Conservation (phyloP, 345 rosid species). For the Melaleuca quinquenervia region DNA sequence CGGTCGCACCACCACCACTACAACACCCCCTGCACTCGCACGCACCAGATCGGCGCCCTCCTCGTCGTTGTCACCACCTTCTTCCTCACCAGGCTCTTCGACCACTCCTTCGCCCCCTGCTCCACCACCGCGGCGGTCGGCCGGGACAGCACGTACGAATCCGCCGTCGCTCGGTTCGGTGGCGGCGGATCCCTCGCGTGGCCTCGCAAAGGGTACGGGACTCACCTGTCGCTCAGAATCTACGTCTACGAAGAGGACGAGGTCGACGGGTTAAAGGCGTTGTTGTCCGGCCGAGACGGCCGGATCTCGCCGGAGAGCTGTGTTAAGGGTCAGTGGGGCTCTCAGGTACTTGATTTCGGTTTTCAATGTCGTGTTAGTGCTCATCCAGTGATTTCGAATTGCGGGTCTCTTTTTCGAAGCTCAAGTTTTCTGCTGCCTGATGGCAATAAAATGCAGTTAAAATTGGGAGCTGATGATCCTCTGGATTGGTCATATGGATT, state of each 20-base stretch:
- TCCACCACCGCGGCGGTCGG: slow-evolving; percentile 2
- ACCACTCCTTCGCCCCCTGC: slow-evolving; percentile 42
- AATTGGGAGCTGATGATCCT: neutral
- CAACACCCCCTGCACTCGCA: slow-evolving; percentile 61
- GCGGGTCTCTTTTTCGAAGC: neutral
- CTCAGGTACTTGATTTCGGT: slow-evolving; percentile 46
- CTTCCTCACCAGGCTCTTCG: slow-evolving; percentile 72
- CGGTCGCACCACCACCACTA: slow-evolving; percentile 8
- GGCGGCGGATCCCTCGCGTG: slow-evolving; percentile 20
- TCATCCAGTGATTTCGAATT: neutral
- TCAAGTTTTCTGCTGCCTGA: neutral
- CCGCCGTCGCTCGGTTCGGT: neutral
- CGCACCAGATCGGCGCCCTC: slow-evolving; percentile 85
- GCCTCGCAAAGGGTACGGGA: slow-evolving; percentile 63
- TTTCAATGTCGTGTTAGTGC: neutral
- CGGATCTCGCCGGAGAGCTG: slow-evolving; percentile 42
- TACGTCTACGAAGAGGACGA: slow-evolving; percentile 84
- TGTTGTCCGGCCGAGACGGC: slow-evolving; percentile 71
- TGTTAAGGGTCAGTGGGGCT: slow-evolving; percentile 92
- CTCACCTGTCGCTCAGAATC: slow-evolving; percentile 54
- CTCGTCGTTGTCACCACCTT: slow-evolving; percentile 60
- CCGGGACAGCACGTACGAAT: neutral
- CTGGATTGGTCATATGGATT: neutral
- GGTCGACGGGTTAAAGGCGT: slow-evolving; percentile 59
- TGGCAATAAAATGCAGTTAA: neutral